Conservation (phyloP, 768 basidiomycete species). For the Tulasnella sp. region DNA sequence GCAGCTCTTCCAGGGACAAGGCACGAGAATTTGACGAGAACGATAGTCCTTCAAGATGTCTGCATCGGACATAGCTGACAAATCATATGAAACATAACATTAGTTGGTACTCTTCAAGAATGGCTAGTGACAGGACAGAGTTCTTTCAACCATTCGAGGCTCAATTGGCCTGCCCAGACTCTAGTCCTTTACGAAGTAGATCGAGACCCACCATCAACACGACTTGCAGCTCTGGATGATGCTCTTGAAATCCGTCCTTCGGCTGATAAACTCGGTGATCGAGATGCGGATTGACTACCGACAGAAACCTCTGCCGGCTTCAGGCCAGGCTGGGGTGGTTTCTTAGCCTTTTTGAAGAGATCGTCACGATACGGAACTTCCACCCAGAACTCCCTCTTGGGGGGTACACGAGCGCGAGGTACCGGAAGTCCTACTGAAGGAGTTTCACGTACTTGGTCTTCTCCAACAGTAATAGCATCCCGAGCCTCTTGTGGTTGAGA, state of each 20-base stretch:
- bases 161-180: background rate
- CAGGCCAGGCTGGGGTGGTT: background rate
- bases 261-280: background rate
- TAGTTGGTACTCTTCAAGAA: background rate
- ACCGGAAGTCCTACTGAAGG: background rate
- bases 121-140: background rate
- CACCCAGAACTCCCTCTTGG: background rate
- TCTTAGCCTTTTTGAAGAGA: background rate
- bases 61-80: background rate
- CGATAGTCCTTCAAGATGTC: background rate
- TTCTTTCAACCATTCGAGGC: background rate
- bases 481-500: background rate
- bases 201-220: background rate
- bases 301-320: background rate
- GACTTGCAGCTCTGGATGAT: background rate
- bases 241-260: background rate
- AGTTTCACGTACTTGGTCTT: background rate
- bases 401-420: background rate
- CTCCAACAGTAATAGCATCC: background rate
- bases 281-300: background rate
- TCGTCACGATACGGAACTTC: background rate
- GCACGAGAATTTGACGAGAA: background rate
- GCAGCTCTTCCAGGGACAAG: background rate
- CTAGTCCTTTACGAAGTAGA: background rate
- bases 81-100: background rate